phyloP scores from a whole-genome alignment of 2,329 filamentous ascomycete genomes.

The Cryoendolithus antarcticus region DNA sequence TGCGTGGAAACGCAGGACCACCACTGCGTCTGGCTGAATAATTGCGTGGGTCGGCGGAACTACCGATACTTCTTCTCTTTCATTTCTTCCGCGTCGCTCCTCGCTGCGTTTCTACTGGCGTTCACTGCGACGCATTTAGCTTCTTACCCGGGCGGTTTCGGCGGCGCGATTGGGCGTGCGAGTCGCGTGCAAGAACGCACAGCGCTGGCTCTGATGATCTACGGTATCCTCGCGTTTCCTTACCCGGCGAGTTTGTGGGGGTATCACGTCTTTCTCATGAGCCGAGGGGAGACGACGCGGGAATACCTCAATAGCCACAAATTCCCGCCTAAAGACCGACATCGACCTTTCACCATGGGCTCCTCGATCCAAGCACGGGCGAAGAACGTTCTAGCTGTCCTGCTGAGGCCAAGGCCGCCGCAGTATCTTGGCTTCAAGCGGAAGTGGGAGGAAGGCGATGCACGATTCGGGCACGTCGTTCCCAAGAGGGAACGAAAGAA shows the following conservation, averaged over 20 bases:
- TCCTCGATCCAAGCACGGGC: constrained; percentile 47
- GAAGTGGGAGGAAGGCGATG: constrained; percentile 55
- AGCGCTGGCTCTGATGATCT: constrained; percentile 73
- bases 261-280: constrained; percentile 88
- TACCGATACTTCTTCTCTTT: constrained; percentile 97
- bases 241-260: constrained; percentile 76
- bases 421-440: constrained; percentile 5
- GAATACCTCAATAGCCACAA: constrained; percentile 96
- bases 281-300: constrained; percentile 82
- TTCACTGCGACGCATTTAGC: constrained; percentile 72
- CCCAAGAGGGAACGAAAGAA: constrained; percentile 36
- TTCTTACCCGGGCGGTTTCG: constrained; percentile 59
- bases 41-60: constrained; percentile 91
- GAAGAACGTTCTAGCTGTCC: constrained; percentile 51
- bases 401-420: constrained; percentile 3
- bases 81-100: constrained; percentile 63
- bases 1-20: constrained; percentile 96
- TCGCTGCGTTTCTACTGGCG: constrained; percentile 63
- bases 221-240: constrained; percentile 58
- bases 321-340: constrained; percentile 81
- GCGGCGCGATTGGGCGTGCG: constrained; percentile 39
- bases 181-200: constrained; percentile 17
- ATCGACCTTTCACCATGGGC: constrained; percentile 61
- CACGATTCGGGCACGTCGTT: constrained; percentile 52
- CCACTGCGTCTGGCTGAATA: constrained; percentile 98